Conservation (phyloP, 2,329 filamentous ascomycete species). For the Neophaeococcomyces aloes region DNA sequence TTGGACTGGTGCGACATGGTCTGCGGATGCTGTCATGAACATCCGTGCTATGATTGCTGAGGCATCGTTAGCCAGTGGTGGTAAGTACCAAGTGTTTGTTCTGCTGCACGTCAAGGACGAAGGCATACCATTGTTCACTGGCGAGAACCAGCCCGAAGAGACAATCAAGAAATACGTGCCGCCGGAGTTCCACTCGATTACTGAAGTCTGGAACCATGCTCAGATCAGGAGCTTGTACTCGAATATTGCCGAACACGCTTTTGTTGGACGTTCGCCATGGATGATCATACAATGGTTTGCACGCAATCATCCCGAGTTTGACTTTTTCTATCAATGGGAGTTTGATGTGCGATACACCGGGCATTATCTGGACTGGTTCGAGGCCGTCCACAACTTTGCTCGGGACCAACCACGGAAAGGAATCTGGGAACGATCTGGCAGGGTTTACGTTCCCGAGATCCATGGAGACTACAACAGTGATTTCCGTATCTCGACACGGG, state of each 20-base stretch:
- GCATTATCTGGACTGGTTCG: conserved; percentile 69
- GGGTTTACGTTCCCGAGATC: conserved; percentile 44
- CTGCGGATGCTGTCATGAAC: conserved; percentile 69
- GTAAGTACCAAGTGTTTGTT: conserved; percentile 72
- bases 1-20: conserved; percentile 72
- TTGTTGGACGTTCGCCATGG: conserved; percentile 42
- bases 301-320: conserved; percentile 65
- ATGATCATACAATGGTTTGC: conserved; percentile 66
- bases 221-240: conserved; percentile 22
- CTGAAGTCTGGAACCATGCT: conserved; percentile 56
- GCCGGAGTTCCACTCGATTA: conserved; percentile 58
- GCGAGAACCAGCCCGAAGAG: conserved; percentile 50
- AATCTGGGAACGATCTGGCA: conserved; percentile 48
- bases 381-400: conserved; percentile 49
- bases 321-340: conserved; percentile 81
- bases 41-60: conserved; percentile 77
- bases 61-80: conserved; percentile 66
- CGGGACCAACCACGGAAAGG: conserved; percentile 47
- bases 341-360: conserved; percentile 70
- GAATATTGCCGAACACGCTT: conserved; percentile 21
- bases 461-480: conserved; percentile 39
- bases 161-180: conserved; percentile 53
- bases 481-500: conserved; percentile 16
- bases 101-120: conserved; percentile 76
- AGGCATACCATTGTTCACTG: conserved; percentile 59